Evolutionary conservation across 345 rosid genomes (phyloP).

Genomic region (Eucalyptus curtisii): DNA sequence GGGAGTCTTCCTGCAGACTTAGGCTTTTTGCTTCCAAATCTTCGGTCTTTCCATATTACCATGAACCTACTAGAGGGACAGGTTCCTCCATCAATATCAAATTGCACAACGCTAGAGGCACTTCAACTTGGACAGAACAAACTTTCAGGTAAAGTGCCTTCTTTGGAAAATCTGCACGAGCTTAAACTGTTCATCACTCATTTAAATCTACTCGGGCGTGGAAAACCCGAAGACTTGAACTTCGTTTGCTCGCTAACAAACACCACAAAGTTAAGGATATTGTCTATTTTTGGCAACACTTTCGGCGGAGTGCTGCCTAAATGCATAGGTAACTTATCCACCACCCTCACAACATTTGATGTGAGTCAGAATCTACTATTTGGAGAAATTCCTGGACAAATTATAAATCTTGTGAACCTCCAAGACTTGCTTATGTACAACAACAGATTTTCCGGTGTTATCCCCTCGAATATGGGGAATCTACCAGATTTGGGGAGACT

Average conservation of each 20-base stretch:
- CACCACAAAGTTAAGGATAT: not conserved
- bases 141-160: not conserved
- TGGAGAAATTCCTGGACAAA: not conserved
- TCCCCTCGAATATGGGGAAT: not conserved
- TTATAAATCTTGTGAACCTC: not conserved
- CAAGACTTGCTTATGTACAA: not conserved
- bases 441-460: not conserved
- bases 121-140: not conserved
- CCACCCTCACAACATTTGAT: not conserved
- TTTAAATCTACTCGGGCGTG: not conserved
- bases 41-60: not conserved
- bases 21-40: not conserved
- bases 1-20: not conserved
- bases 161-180: not conserved
- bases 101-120: not conserved
- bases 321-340: not conserved
- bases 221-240: not conserved
- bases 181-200: too few species aligned
- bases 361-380: not conserved
- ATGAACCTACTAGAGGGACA: not conserved
- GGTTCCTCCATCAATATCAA: not conserved
- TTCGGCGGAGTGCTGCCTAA: not conserved
- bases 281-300: rapidly evolving
- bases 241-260: not conserved
- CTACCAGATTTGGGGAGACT: not conserved